These are phyloP conservation scores for Pythium sp. DNA, from an alignment of 352 stramenopile genomes.

Conservation along the genomic window DNA sequence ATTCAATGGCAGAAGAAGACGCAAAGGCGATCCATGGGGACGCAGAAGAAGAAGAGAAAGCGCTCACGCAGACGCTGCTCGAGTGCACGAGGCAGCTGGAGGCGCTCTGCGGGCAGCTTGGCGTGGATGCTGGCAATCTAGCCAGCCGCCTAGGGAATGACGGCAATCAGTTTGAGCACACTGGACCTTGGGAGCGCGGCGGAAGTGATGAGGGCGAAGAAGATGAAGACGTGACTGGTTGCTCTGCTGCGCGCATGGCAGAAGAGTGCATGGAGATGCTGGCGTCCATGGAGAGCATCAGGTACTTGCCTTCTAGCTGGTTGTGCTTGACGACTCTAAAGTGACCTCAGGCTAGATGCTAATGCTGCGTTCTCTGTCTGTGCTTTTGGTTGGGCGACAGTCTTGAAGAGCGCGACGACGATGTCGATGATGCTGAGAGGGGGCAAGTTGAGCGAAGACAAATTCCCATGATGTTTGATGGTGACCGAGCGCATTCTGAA, in stretches of 20 bases:
- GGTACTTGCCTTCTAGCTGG: not conserved
- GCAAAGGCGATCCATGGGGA: not conserved
- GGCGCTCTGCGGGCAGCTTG: slow-evolving; percentile 23
- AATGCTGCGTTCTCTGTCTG: not conserved
- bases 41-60: not conserved
- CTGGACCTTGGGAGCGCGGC: not conserved
- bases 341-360: not conserved
- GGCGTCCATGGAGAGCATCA: slow-evolving; percentile 19
- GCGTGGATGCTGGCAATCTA: slow-evolving; percentile 13
- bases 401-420: not conserved
- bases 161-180: not conserved
- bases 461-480: not conserved
- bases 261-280: slow-evolving; percentile 22
- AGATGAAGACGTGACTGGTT: not conserved
- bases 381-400: not conserved
- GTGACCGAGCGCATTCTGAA: not conserved
- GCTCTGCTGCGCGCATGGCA: slow-evolving; percentile 4
- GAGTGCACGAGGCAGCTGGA: slow-evolving; percentile 24
- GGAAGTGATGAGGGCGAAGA: not conserved
- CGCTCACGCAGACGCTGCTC: not conserved
- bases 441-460: not conserved
- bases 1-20: too few species aligned
- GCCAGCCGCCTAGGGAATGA: not conserved
- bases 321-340: not conserved
- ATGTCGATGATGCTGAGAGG: not conserved